Percentiles rank a stretch among this genome's conserved stretches.
Evolutionary conservation across 192 early-diverging fungal genomes (phyloP).

Genomic region (Coemansia sp.): DNA sequence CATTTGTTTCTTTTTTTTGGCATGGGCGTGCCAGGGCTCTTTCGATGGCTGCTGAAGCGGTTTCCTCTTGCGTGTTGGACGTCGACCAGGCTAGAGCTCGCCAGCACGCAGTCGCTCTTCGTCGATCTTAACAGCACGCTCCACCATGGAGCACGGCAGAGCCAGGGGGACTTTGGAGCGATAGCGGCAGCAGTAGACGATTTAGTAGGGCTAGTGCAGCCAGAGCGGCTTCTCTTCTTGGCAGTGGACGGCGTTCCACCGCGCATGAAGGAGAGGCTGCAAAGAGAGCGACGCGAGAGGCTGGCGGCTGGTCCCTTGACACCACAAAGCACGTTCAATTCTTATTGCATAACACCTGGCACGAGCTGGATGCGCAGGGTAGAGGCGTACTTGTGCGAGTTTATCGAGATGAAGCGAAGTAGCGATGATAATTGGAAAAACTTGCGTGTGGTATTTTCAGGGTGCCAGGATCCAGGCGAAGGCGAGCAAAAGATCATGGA

Average conservation of each 20-base stretch:
- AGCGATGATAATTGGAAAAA: constrained; percentile 74
- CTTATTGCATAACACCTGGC: constrained; percentile 93
- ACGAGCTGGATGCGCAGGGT: constrained; percentile 88
- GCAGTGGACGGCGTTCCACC: constrained; percentile 95
- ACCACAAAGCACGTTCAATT: constrained; percentile 66
- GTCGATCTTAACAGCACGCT: constrained; percentile 46
- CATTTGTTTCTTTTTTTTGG: background rate
- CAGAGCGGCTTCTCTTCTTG: constrained; percentile 82
- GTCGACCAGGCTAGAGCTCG: constrained; percentile 12
- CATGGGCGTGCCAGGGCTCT: constrained; percentile 46
- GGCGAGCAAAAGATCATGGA: constrained; percentile 99
- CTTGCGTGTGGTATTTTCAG: constrained; percentile 86
- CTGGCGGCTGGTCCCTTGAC: constrained; percentile 54
- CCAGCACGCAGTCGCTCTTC: constrained; percentile 24
- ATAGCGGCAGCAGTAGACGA: constrained; percentile 17
- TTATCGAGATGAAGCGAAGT: constrained; percentile 71
- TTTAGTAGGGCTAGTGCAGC: constrained; percentile 55
- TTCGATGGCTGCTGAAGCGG: constrained; percentile 39
- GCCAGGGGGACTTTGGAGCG: constrained; percentile 15
- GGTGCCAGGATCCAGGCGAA: constrained; percentile 88
- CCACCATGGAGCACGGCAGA: constrained; percentile 18
- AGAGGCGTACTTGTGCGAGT: constrained; percentile 73
- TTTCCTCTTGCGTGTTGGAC: constrained; percentile 29
- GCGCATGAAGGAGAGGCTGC: constrained; percentile 95
- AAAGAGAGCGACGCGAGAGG: constrained; percentile 88